These are phyloP conservation scores for Lentinula aciculospora DNA, from an alignment of 768 basidiomycete species.

Conservation along the genomic window DNA sequence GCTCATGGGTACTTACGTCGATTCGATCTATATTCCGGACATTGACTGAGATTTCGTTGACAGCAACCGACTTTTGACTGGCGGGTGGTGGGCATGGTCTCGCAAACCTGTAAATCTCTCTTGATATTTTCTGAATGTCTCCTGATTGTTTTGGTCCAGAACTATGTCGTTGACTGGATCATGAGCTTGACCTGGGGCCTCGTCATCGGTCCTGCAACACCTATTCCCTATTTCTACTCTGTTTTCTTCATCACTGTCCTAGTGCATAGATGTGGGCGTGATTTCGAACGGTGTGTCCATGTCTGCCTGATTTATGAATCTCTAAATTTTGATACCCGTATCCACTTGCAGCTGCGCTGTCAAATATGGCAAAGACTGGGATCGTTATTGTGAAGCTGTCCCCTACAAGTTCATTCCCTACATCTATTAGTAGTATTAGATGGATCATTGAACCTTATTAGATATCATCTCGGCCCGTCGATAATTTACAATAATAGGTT, in stretches of 20 bases:
- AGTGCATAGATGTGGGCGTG: constrained; percentile 84
- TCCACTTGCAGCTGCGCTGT: constrained; percentile 56
- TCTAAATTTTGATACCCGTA: neutral
- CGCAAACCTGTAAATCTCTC: constrained; percentile 74
- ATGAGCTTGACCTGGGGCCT: constrained; percentile 86
- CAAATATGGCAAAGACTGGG: constrained; percentile 97
- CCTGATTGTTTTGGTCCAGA: constrained; percentile 33
- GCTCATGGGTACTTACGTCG: constrained; percentile 66
- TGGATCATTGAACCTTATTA: too few relatives aligned
- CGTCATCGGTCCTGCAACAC: constrained; percentile 64
- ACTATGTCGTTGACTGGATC: constrained; percentile 91
- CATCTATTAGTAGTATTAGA: constrained; percentile 81
- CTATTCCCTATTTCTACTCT: constrained; percentile 96
- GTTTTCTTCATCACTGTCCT: constrained; percentile 94
- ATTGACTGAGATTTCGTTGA: neutral
- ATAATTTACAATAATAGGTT: too few relatives aligned
- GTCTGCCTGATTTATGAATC: neutral
- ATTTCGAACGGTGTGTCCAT: constrained; percentile 77
- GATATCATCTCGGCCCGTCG: too few relatives aligned
- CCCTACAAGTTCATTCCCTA: constrained; percentile 88
- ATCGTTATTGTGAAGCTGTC: constrained; percentile 80
- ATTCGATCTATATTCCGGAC: neutral
- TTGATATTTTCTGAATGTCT: neutral
- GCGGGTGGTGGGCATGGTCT: constrained; percentile 92
- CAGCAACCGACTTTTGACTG: constrained; percentile 85